Evolutionary conservation across 2,329 filamentous ascomycete species (phyloP).

Genomic region (Trichoderma breve): DNA sequence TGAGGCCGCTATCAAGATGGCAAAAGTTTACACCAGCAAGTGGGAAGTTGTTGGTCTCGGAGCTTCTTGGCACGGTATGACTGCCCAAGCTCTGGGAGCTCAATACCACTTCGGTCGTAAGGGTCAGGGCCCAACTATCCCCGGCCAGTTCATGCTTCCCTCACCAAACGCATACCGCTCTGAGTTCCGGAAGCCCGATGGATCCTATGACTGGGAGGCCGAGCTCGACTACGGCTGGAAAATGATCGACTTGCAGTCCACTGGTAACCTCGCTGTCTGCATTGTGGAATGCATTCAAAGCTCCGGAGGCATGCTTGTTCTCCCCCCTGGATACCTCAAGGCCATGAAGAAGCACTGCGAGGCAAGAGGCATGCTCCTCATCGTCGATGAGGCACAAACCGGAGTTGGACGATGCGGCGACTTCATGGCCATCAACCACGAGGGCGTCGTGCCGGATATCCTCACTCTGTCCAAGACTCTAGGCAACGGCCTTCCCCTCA

Average conservation of each 20-base stretch:
- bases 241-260: conserved; percentile 58
- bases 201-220: conserved; percentile 60
- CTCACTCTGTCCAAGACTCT: conserved; percentile 60
- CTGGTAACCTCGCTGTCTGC: conserved; percentile 61
- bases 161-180: conserved; percentile 61
- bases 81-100: conserved; percentile 51
- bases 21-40: conserved; percentile 62
- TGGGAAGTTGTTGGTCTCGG: conserved; percentile 62
- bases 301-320: conserved; percentile 57
- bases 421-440: conserved; percentile 58
- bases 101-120: conserved; percentile 56
- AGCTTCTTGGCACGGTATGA: conserved; percentile 62
- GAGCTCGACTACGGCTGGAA: conserved; percentile 61
- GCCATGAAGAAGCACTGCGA: conserved; percentile 55
- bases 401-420: conserved; percentile 56
- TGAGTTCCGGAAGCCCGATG: conserved; percentile 56
- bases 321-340: conserved; percentile 58
- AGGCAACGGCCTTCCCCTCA: conserved; percentile 58
- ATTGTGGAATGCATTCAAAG: conserved; percentile 63
- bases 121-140: conserved; percentile 49
- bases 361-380: conserved; percentile 56
- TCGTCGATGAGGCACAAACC: conserved; percentile 62
- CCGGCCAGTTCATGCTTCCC: conserved; percentile 57
- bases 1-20: conserved; percentile 63
- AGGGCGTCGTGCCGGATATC: conserved; percentile 56